These are phyloP conservation scores for Cyamopsis tetragonoloba DNA, from an alignment of 306 rosid genomes.

Conservation along the genomic window DNA sequence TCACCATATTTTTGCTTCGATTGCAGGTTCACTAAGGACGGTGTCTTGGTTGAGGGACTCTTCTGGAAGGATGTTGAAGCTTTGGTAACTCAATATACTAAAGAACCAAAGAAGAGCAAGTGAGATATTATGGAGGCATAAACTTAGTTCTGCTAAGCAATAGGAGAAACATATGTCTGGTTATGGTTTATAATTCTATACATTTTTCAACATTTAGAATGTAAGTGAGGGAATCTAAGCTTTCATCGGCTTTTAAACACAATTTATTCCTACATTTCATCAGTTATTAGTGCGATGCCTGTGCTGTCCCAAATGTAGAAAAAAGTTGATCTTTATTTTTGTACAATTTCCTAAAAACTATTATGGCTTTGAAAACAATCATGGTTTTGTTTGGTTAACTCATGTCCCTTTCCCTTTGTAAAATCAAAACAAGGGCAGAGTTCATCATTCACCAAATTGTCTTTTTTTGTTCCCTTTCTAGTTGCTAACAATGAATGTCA, in stretches of 20 bases:
- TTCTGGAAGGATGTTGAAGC: conserved; percentile 64
- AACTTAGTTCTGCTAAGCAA: neutral
- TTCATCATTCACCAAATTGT: too few species aligned
- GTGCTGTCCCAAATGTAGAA: too few species aligned
- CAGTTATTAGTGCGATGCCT: too few species aligned
- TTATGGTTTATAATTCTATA: conserved; percentile 24
- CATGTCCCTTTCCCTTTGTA: too few species aligned
- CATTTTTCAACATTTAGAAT: conserved; percentile 28
- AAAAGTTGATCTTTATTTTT: conserved; percentile 3
- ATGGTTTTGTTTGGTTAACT: too few species aligned
- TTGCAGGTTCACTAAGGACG: conserved; percentile 68
- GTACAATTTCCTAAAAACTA: too few species aligned
- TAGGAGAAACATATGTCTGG: conserved; percentile 20
- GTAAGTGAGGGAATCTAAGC: conserved; percentile 24
- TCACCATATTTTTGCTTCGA: neutral
- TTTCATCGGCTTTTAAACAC: conserved; percentile 21
- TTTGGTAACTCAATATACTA: conserved; percentile 41
- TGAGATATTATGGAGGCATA: conserved; percentile 17
- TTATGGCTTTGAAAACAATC: too few species aligned
- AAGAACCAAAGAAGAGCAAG: conserved; percentile 58
- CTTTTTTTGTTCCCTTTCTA: too few species aligned
- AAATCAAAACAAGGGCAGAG: too few species aligned
- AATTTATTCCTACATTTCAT: conserved; percentile 18
- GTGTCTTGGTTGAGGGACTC: conserved; percentile 55
- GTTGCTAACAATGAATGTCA: too few species aligned